These are phyloP conservation scores for Camelina neglecta DNA, from an alignment of 345 rosid species.

Conservation along the genomic window DNA sequence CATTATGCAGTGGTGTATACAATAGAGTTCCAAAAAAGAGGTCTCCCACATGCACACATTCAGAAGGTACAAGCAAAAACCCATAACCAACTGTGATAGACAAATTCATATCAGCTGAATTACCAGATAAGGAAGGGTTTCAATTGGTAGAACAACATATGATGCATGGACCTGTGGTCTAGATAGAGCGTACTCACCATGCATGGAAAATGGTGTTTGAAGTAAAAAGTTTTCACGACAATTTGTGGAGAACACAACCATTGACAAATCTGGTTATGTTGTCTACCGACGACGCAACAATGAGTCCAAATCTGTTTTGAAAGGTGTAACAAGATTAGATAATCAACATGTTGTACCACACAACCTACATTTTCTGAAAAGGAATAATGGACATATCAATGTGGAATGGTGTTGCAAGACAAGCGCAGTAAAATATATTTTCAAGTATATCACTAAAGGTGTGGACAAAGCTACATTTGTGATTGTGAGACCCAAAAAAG, in stretches of 20 bases:
- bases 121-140: neutral
- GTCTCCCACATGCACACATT: neutral
- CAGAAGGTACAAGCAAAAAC: too few relatives aligned
- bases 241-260: neutral
- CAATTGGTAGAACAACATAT: neutral
- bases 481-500: too few relatives aligned
- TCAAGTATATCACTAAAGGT: conserved; percentile 10
- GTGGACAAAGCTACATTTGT: neutral
- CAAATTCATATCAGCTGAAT: neutral
- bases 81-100: too few relatives aligned
- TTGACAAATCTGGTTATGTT: neutral
- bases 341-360: neutral
- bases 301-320: neutral
- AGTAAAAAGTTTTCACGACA: neutral
- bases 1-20: neutral
- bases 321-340: neutral
- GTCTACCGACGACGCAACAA: neutral
- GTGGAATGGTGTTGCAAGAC: neutral
- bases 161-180: conserved; percentile 13
- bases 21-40: neutral
- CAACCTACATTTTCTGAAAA: neutral
- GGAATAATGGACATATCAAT: neutral
- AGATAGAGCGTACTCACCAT: too few relatives aligned
- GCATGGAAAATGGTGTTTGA: neutral
- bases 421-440: neutral